Percentiles rank a stretch among this genome's conserved stretches.
Conservation (phyloP, 2,329 filamentous ascomycete species). For the Paecilomyces formosus region DNA sequence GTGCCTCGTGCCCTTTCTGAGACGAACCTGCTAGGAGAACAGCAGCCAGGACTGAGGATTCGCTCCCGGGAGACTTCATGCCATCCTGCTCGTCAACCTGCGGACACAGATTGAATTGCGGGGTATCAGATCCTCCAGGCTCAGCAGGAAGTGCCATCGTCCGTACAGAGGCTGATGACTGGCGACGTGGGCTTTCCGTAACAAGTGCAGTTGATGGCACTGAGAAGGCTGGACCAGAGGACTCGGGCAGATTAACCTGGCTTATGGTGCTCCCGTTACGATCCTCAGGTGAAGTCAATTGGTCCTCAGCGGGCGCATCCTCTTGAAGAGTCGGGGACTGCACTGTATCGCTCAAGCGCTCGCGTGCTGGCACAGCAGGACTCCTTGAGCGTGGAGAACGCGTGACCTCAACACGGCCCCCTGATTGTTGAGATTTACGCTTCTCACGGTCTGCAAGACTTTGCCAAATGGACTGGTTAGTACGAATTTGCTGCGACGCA, state of each 20-base stretch:
- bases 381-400: constrained; percentile 30
- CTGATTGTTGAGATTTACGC: constrained; percentile 13
- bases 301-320: constrained; percentile 1
- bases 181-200: constrained; percentile 17
- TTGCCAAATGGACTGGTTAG: constrained; percentile 66
- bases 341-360: constrained; percentile 6
- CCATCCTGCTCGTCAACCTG: not conserved
- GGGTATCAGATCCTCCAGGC: not conserved
- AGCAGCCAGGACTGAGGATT: not conserved
- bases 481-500: constrained; percentile 70
- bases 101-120: not conserved
- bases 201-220: constrained; percentile 25
- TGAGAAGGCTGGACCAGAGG: constrained; percentile 21
- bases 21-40: not conserved
- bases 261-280: constrained; percentile 27
- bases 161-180: constrained; percentile 19
- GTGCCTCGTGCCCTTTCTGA: not conserved
- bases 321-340: constrained; percentile 9
- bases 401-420: constrained; percentile 11
- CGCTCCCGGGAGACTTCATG: not conserved
- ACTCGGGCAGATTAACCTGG: constrained; percentile 28
- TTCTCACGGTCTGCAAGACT: constrained; percentile 25
- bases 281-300: constrained; percentile 8
- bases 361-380: constrained; percentile 11
- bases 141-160: not conserved